phyloP scores from a whole-genome alignment of 2,329 filamentous ascomycete genomes.

The Sclerotinia sclerotiorum region DNA sequence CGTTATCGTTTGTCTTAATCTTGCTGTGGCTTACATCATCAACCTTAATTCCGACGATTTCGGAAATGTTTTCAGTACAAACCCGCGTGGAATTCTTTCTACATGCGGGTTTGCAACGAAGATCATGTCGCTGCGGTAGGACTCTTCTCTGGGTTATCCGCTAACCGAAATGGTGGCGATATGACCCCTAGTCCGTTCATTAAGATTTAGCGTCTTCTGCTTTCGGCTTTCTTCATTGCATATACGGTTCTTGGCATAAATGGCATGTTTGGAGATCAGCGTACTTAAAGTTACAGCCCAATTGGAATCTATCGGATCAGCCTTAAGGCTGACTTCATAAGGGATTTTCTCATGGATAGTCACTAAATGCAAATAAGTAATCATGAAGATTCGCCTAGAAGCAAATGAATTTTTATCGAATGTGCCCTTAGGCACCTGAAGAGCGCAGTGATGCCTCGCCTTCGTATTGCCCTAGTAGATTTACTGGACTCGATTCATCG shows the following conservation, averaged over 20 bases:
- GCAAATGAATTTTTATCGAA: not conserved
- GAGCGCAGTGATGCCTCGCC: not conserved
- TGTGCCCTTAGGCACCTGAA: not conserved
- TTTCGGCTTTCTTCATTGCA: not conserved
- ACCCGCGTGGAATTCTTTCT: not conserved
- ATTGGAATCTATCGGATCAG: not conserved
- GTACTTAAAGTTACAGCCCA: not conserved
- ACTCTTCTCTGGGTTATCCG: not conserved
- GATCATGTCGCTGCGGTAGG: not conserved
- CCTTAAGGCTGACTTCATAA: not conserved
- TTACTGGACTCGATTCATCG: not conserved
- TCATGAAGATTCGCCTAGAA: not conserved
- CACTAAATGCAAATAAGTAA: not conserved
- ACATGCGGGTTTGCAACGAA: not conserved
- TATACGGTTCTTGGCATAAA: not conserved
- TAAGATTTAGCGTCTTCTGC: not conserved
- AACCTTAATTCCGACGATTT: not conserved
- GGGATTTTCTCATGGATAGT: not conserved
- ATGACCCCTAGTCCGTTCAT: not conserved
- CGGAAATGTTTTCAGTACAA: not conserved
- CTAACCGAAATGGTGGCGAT: constrained; percentile 1
- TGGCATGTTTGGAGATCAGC: not conserved
- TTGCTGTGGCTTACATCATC: not conserved
- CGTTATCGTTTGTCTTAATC: not conserved
- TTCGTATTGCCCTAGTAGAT: not conserved